Percentiles rank a stretch among this genome's conserved stretches.
Conservation (phyloP, 306 rosid genomes). For the Acmispon strigosus region DNA sequence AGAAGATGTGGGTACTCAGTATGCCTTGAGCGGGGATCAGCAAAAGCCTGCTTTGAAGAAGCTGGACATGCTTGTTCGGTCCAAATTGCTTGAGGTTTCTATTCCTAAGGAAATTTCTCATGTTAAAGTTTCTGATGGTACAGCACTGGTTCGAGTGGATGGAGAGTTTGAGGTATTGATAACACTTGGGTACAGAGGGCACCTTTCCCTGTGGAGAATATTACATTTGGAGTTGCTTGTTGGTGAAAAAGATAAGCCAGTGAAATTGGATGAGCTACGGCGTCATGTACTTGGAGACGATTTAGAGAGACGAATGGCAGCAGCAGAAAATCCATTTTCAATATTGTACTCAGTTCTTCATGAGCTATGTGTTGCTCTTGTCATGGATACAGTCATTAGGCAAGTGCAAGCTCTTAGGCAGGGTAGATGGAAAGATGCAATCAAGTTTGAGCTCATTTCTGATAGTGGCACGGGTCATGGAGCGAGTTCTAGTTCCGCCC, state of each 20-base stretch:
- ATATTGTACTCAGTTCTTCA: conserved; percentile 81
- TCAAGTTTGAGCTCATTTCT: conserved; percentile 82
- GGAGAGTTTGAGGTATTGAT: conserved; percentile 90
- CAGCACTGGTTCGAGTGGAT: conserved; percentile 65
- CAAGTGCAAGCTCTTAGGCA: conserved; percentile 86
- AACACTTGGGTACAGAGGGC: conserved; percentile 95
- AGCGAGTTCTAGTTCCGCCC: conserved; percentile 56
- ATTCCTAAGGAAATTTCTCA: conserved; percentile 79
- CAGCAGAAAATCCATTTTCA: conserved; percentile 72
- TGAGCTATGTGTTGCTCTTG: conserved; percentile 82
- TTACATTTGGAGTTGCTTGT: conserved; percentile 92
- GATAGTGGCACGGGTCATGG: conserved; percentile 60
- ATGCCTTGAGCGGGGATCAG: conserved; percentile 64
- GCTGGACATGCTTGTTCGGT: conserved; percentile 80
- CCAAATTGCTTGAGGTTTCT: conserved; percentile 74
- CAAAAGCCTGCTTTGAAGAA: conserved; percentile 89
- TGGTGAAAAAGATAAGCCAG: conserved; percentile 67
- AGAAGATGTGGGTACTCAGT: conserved; percentile 78
- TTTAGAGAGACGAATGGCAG: conserved; percentile 97
- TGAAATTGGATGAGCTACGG: conserved; percentile 64
- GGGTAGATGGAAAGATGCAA: conserved; percentile 97
- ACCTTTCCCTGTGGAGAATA: conserved; percentile 96
- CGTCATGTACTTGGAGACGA: conserved; percentile 81
- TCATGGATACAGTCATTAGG: conserved; percentile 88
- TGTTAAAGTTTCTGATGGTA: conserved; percentile 72